These are phyloP conservation scores for Acarospora socialis DNA, from an alignment of 2,329 filamentous ascomycete genomes.

Conservation along the genomic window DNA sequence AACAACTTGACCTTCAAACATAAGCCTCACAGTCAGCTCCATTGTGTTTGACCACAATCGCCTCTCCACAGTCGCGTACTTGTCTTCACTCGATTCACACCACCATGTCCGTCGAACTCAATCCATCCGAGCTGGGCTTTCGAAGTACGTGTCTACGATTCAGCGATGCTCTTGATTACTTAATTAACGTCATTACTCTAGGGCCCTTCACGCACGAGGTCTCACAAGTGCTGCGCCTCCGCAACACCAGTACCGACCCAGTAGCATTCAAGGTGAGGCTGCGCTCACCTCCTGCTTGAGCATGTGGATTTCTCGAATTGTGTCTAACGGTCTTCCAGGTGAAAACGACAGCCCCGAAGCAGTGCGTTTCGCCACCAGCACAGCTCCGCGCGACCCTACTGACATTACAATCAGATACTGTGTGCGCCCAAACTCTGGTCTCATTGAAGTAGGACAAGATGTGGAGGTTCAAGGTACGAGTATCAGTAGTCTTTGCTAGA, in stretches of 20 bases:
- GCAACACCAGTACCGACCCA: slow-evolving; percentile 42
- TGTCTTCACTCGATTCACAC: slow-evolving; percentile 14
- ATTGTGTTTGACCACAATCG: no score
- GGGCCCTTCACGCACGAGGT: slow-evolving; percentile 52
- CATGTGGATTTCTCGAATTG: slow-evolving; percentile 16
- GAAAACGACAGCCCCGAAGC: slow-evolving; percentile 97
- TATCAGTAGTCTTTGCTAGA: slow-evolving; percentile 7
- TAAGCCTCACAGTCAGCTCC: no score
- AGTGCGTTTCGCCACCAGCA: slow-evolving; percentile 47
- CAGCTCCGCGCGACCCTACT: slow-evolving; percentile 12
- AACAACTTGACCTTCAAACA: no score
- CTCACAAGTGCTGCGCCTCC: slow-evolving; percentile 44
- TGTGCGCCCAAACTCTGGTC: slow-evolving; percentile 89
- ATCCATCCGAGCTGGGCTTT: slow-evolving; percentile 84
- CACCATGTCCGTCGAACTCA: slow-evolving; percentile 88
- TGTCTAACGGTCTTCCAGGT: slow-evolving; percentile 43
- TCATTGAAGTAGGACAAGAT: slow-evolving; percentile 76
- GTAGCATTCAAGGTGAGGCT: slow-evolving; percentile 49
- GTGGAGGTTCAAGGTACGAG: slow-evolving; percentile 80
- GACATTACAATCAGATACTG: slow-evolving; percentile 58
- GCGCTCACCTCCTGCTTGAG: slow-evolving; percentile 1
- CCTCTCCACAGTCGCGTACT: no score
- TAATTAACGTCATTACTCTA: slow-evolving; percentile 20
- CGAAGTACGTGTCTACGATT: slow-evolving; percentile 50
- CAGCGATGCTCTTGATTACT: slow-evolving; percentile 3